Percentiles rank a stretch among this genome's conserved stretches.
These are phyloP conservation scores for Bolboschoenus planiculmis DNA, from an alignment of 176 grass and related monocot species.

Conservation along the genomic window DNA sequence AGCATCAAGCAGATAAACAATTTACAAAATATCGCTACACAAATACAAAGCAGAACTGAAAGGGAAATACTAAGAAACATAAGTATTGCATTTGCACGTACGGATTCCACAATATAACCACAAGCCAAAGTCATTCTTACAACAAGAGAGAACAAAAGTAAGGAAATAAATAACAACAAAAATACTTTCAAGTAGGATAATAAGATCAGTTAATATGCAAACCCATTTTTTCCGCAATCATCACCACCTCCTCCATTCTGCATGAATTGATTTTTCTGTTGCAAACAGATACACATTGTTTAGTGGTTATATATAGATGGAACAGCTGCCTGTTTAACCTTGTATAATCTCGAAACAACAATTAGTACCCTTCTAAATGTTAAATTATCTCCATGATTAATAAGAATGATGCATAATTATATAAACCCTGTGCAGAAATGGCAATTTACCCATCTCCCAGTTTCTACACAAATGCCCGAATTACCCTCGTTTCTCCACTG, in stretches of 20 bases:
- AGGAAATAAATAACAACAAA: background rate
- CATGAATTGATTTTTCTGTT: constrained; percentile 36
- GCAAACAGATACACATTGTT: background rate
- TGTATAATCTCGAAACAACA: background rate
- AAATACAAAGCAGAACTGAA: background rate
- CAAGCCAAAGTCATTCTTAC: background rate
- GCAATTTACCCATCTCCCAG: background rate
- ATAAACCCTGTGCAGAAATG: background rate
- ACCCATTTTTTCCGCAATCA: background rate
- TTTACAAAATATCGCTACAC: background rate
- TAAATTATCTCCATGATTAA: background rate
- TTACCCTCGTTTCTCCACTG: background rate
- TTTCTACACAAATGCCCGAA: background rate
- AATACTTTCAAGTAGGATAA: background rate
- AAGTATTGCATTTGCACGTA: background rate
- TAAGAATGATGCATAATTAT: background rate
- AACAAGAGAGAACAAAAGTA: background rate
- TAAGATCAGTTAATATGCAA: background rate
- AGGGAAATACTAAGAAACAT: background rate
- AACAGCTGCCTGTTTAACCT: background rate
- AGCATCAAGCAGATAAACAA: background rate
- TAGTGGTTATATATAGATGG: background rate
- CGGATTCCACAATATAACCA: background rate
- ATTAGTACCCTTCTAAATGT: background rate
- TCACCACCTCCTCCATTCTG: constrained; percentile 36